These are phyloP conservation scores for Coleophoma cylindrospora DNA, from an alignment of 2,329 filamentous ascomycete genomes.

Conservation along the genomic window DNA sequence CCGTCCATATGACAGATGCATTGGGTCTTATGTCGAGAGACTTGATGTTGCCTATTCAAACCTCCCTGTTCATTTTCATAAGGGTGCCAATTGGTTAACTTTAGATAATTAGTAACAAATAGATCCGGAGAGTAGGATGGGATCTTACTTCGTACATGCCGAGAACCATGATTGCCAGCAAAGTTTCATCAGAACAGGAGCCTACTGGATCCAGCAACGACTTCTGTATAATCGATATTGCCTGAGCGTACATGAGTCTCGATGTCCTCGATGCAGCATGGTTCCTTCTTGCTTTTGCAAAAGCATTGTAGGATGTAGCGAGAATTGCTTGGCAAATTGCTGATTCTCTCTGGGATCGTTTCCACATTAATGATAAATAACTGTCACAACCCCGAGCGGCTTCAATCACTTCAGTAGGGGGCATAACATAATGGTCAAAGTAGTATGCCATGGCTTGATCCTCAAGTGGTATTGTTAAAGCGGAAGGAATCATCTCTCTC, in stretches of 20 bases:
- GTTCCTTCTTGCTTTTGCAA: not conserved
- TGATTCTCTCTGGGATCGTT: not conserved
- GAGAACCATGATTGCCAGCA: slow-evolving; percentile 7
- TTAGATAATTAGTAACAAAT: too few species aligned
- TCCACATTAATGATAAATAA: not conserved
- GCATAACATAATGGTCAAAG: not conserved
- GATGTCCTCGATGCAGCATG: not conserved
- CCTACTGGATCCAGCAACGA: slow-evolving; percentile 1
- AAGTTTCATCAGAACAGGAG: not conserved
- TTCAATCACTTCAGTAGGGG: slow-evolving; percentile 1
- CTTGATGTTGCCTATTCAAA: not conserved
- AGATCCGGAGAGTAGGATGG: too few species aligned
- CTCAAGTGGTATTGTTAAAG: not conserved
- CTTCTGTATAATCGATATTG: slow-evolving; percentile 2
- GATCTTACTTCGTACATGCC: slow-evolving; percentile 3
- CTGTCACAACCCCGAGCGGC: not conserved
- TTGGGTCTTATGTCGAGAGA: not conserved
- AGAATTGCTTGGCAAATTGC: slow-evolving; percentile 2
- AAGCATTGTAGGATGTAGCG: not conserved
- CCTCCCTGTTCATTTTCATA: not conserved
- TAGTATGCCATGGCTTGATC: slow-evolving; percentile 2
- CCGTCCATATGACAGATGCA: slow-evolving; percentile 1
- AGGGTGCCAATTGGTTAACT: too few species aligned
- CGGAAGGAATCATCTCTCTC: not conserved
- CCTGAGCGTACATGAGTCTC: slow-evolving; percentile 2